These are phyloP conservation scores for Boletus vinaceobasis DNA, from an alignment of 768 basidiomycete genomes.

Conservation along the genomic window DNA sequence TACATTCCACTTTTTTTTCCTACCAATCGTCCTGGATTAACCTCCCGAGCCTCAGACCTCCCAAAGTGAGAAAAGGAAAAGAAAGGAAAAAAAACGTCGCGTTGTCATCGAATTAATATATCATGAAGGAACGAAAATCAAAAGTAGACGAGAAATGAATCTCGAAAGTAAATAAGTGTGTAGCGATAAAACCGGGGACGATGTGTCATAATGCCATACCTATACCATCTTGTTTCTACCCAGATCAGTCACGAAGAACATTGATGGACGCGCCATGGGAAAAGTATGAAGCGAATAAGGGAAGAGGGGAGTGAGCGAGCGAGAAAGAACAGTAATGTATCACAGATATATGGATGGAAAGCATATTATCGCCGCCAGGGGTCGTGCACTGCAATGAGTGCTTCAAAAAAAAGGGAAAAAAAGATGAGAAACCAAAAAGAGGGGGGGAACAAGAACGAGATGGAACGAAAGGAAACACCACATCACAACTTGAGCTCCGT, in stretches of 20 bases:
- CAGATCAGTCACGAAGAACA: background rate
- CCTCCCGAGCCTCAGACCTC: background rate
- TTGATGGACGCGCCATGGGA: background rate
- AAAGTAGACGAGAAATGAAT: background rate
- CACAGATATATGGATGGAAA: conserved; percentile 16
- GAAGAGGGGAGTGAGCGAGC: background rate
- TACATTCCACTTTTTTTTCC: background rate
- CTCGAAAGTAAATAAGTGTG: conserved; percentile 2
- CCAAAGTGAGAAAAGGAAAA: background rate
- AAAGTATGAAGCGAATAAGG: background rate
- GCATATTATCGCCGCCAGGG: conserved; percentile 24
- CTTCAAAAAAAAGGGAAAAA: background rate
- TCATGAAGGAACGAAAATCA: background rate
- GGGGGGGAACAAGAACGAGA: background rate
- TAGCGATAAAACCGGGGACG: background rate
- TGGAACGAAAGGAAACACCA: background rate
- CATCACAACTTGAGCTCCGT: conserved; percentile 82
- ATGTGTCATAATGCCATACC: conserved; percentile 1
- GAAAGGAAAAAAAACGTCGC: background rate
- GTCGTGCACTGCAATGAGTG: conserved; percentile 5
- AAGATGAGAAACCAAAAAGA: background rate
- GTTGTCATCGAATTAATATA: conserved; percentile 4
- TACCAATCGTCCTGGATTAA: background rate
- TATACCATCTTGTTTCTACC: conserved; percentile 2
- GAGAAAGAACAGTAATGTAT: conserved; percentile 14